These are phyloP conservation scores for Pestalotiopsis sp. DNA, from an alignment of 2,329 filamentous ascomycete genomes.

Conservation along the genomic window DNA sequence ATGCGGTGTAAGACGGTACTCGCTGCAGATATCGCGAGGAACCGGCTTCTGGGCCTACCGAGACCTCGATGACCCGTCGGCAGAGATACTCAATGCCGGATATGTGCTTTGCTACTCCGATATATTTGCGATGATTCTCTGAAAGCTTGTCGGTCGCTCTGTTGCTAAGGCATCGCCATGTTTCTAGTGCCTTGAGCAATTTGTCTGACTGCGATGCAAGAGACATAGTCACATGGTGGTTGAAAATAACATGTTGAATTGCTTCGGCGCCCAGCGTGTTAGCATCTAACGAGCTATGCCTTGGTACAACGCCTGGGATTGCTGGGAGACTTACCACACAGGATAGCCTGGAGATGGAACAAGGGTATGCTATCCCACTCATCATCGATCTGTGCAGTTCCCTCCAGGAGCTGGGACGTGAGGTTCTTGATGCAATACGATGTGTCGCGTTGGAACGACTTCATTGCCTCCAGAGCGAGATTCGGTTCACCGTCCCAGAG, in stretches of 20 bases:
- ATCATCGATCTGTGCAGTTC: background rate
- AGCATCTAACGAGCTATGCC: background rate
- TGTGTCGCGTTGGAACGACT: background rate
- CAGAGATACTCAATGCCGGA: constrained; percentile 14
- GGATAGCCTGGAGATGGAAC: background rate
- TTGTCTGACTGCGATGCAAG: background rate
- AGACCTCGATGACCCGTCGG: constrained; percentile 15
- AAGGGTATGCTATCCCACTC: background rate
- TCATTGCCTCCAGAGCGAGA: background rate
- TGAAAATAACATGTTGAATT: constrained; percentile 5
- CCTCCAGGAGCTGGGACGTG: background rate
- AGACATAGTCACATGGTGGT: background rate
- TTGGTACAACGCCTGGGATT: background rate
- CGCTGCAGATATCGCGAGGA: constrained; percentile 13
- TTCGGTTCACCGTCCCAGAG: background rate
- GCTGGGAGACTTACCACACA: constrained; percentile 1
- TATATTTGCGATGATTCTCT: constrained; percentile 2
- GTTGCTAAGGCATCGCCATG: background rate
- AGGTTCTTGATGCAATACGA: background rate
- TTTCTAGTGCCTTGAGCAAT: background rate
- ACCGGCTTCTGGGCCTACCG: background rate
- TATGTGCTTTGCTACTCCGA: constrained; percentile 15
- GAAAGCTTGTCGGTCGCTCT: background rate
- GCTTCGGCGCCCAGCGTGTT: background rate
- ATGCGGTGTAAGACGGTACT: constrained; percentile 8